Evolutionary conservation across 2,329 filamentous ascomycete species (phyloP), one percentile per base, ranked within the genome.

Genomic region (Diaporthe eres): DNA sequence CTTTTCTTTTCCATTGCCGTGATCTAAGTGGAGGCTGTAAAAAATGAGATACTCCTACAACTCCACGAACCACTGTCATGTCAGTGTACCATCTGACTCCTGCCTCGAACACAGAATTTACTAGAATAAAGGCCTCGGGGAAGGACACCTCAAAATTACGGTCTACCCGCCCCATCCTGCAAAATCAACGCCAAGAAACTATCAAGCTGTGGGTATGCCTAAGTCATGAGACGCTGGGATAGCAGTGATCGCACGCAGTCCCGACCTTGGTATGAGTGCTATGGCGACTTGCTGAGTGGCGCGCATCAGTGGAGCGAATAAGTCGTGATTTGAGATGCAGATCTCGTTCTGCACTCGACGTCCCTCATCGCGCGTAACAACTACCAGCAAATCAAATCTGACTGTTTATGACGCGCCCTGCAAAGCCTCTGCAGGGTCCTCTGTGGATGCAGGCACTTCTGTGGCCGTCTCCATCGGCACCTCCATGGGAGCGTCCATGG

Each of bases 1-100:
- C 75, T 75, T 75, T 75, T 77, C 17, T 60, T 67, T 75, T 75
- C 74, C 75, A 77, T 77, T 77, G 57, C 74, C 55, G 49, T 53
- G 22, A 71, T 72, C 74, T 58, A 75, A 75, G 60, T 60, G 55
- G 70, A 77, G 67, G 55, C 61, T 42, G 55, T 44, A 25, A 68
- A 39, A 65, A 58, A 71, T 67, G 53, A 67, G 55, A 67, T 73
- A 77, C 75, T 75, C 75, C 75, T 75, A 17, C 75, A 77, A 77
- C 75, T 75, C 75, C 75, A 71, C 70, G 49, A 71, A 49, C 65
- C 73, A 55, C 70, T 71, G 61, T 67, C 55, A 61, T 75, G 51
- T 73, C 55, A 60, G 42, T 57, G 28, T 75, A 31, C 70, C 74
- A 49, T 47, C 58, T 67, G 68, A 75, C 75, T 75, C 68, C 75